Evolutionary conservation across 164 flowering plant species (phyloP).

Genomic region (Magnolia sinica): DNA sequence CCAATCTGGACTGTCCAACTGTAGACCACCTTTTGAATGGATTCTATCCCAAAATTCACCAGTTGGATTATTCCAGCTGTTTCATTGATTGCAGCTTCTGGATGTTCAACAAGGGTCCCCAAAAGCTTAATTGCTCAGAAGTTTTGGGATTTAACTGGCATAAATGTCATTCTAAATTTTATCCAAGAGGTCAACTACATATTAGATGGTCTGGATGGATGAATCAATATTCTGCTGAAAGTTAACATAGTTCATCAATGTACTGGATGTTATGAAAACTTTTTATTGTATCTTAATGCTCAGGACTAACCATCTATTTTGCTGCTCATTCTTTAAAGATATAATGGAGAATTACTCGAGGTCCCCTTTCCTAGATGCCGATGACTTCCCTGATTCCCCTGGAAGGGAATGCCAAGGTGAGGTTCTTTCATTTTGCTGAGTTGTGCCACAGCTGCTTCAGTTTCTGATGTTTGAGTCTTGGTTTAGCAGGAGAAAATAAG

Average conservation of each 20-base stretch:
- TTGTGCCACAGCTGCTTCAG: neutral
- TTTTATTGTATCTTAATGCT: neutral
- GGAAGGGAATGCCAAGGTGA: constrained; percentile 56
- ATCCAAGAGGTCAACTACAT: neutral
- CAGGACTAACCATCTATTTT: constrained; percentile 5
- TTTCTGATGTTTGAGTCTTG: neutral
- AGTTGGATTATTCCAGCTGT: no score
- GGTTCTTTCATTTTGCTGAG: constrained; percentile 6
- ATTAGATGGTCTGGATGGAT: neutral
- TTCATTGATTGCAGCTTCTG: no score
- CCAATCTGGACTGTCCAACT: no score
- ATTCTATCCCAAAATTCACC: no score
- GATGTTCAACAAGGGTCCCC: no score
- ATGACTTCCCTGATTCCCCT: constrained; percentile 54
- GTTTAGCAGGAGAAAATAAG: constrained; percentile 44
- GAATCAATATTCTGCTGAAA: neutral
- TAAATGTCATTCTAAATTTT: no score
- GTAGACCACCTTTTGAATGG: no score
- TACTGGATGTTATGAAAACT: neutral
- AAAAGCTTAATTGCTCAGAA: neutral
- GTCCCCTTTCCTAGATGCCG: constrained; percentile 61
- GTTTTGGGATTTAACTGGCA: neutral
- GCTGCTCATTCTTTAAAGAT: constrained; percentile 34
- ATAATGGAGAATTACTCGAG: constrained; percentile 70
- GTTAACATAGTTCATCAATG: neutral